Percentiles rank a stretch among this genome's conserved stretches.
Evolutionary conservation across 768 basidiomycete genomes (phyloP).

Genomic region (Cystobasidium tubakii): DNA sequence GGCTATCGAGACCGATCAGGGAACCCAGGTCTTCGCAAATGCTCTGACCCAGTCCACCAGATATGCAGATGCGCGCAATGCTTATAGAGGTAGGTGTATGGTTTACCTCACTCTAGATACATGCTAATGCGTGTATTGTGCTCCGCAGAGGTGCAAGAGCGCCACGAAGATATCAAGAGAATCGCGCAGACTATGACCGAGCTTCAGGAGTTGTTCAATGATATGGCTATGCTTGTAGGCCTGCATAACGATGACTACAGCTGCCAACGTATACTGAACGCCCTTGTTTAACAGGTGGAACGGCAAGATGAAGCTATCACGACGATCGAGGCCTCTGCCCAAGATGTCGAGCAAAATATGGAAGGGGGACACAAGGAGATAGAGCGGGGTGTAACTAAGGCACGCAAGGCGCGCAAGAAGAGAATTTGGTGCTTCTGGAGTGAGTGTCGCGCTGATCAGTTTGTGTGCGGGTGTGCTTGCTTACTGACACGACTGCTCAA

Average conservation of each 20-base stretch:
- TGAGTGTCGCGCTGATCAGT: not conserved
- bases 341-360: conserved; percentile 63
- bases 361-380: conserved; percentile 47
- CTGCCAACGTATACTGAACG: too few relatives aligned
- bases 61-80: conserved; percentile 34
- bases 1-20: conserved; percentile 41
- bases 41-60: conserved; percentile 30
- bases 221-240: conserved; percentile 53
- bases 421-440: conserved; percentile 89
- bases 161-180: conserved; percentile 74
- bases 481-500: not conserved
- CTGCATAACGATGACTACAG: too few relatives aligned
- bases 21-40: conserved; percentile 30
- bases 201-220: conserved; percentile 77
- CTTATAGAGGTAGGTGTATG: conserved; percentile 22
- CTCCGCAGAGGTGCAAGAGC: conserved; percentile 69
- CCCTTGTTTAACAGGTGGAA: conserved; percentile 4
- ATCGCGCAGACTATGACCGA: conserved; percentile 85
- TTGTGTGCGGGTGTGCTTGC: not conserved
- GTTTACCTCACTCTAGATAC: too few relatives aligned
- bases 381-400: conserved; percentile 33
- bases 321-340: conserved; percentile 61
- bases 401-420: conserved; percentile 68
- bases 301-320: conserved; percentile 64
- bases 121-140: not conserved